Evolutionary conservation across 805 yeast genomes (phyloP).

Genomic region (Candida multigemmis): DNA sequence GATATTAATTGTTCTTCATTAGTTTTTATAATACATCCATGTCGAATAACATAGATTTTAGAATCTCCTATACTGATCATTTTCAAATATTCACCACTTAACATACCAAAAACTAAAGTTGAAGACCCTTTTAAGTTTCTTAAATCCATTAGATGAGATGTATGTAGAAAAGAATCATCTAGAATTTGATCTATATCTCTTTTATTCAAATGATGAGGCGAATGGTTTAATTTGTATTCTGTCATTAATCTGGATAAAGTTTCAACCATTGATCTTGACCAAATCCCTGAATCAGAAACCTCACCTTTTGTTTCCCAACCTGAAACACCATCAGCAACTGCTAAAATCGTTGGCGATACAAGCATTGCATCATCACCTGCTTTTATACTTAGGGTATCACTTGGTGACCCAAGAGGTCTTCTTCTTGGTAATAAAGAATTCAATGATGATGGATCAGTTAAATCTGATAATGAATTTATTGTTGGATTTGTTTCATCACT

Average conservation of each 20-base stretch:
- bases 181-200: slow-evolving; percentile 33
- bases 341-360: slow-evolving; percentile 42
- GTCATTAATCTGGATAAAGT: slow-evolving; percentile 38
- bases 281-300: slow-evolving; percentile 39
- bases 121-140: slow-evolving; percentile 41
- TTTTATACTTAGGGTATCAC: slow-evolving; percentile 41
- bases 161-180: slow-evolving; percentile 40
- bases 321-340: slow-evolving; percentile 50
- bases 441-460: slow-evolving; percentile 38
- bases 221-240: slow-evolving; percentile 31
- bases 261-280: slow-evolving; percentile 46
- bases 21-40: slow-evolving; percentile 31
- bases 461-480: slow-evolving; percentile 40
- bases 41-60: slow-evolving; percentile 37
- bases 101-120: slow-evolving; percentile 39
- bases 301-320: slow-evolving; percentile 41
- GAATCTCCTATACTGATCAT: slow-evolving; percentile 47
- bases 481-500: slow-evolving; percentile 27
- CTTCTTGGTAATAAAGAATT: slow-evolving; percentile 39
- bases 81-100: slow-evolving; percentile 36
- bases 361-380: slow-evolving; percentile 55
- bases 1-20: slow-evolving; percentile 40
- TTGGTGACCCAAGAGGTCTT: slow-evolving; percentile 43
- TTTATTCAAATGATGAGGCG: slow-evolving; percentile 27
- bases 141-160: slow-evolving; percentile 41